Conservation (phyloP, 176 grass and related monocot species). For the Carex littledalei region DNA sequence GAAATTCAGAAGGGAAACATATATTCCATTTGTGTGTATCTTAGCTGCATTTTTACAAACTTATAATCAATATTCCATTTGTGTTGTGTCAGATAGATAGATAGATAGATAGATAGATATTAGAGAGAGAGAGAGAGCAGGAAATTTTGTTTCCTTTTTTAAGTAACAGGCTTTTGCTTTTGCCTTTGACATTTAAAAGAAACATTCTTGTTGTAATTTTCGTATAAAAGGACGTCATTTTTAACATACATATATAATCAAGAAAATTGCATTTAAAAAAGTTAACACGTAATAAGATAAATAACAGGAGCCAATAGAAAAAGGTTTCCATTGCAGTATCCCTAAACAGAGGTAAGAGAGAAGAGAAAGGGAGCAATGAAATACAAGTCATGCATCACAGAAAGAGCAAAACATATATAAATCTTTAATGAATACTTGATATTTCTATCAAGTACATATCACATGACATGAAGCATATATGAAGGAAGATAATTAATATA, state of each 20-base stretch:
- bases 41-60: neutral
- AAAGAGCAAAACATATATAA: neutral
- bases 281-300: neutral
- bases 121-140: neutral
- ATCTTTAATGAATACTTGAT: slow-evolving; percentile 14
- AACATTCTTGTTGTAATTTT: neutral
- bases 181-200: neutral
- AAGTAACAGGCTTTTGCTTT: neutral
- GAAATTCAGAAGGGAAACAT: neutral
- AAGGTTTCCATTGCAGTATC: neutral
- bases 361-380: neutral
- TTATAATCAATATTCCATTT: neutral
- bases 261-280: neutral
- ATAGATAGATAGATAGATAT: neutral
- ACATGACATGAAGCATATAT: slow-evolving; percentile 12
- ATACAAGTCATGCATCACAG: neutral
- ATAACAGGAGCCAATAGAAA: neutral
- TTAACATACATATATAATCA: neutral
- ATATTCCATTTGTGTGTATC: neutral
- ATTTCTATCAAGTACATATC: slow-evolving; percentile 23
- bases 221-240: neutral
- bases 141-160: neutral
- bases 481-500: slow-evolving; percentile 11
- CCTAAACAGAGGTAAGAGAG: neutral
- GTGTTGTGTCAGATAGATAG: neutral